Conservation (phyloP, 495 filamentous ascomycete species). For the Articulospora tetracladia region DNA sequence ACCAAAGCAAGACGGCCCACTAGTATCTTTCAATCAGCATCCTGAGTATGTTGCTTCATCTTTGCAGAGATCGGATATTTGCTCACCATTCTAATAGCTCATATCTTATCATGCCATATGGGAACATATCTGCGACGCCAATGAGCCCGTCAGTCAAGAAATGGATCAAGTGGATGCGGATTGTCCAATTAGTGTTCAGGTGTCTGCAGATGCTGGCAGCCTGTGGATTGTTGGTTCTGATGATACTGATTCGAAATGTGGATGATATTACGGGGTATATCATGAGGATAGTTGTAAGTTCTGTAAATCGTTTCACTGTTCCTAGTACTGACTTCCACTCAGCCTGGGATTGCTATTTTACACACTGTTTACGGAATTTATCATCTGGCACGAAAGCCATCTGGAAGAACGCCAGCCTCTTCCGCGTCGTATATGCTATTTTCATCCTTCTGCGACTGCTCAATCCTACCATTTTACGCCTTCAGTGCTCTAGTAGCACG, state of each 20-base stretch:
- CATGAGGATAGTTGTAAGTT: slow-evolving; percentile 68
- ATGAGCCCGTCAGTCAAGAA: slow-evolving; percentile 69
- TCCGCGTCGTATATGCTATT: slow-evolving; percentile 85
- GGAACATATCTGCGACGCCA: slow-evolving; percentile 46
- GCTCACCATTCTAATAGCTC: slow-evolving; percentile 19
- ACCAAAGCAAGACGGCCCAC: slow-evolving; percentile 65
- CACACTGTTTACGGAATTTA: slow-evolving; percentile 73
- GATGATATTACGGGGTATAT: slow-evolving; percentile 63
- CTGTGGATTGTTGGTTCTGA: slow-evolving; percentile 64
- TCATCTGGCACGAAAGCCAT: slow-evolving; percentile 65
- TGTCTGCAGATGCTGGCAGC: slow-evolving; percentile 61
- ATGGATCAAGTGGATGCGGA: slow-evolving; percentile 61
- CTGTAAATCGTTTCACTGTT: background rate
- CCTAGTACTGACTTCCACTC: slow-evolving; percentile 1
- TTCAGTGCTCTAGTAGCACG: slow-evolving; percentile 60
- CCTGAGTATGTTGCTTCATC: slow-evolving; percentile 60
- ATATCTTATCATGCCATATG: slow-evolving; percentile 45
- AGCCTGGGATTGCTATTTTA: slow-evolving; percentile 66
- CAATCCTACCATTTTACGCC: slow-evolving; percentile 71
- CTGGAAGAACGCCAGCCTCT: slow-evolving; percentile 65
- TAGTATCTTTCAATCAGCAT: slow-evolving; percentile 76
- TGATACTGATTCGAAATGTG: slow-evolving; percentile 69
- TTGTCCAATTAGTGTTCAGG: slow-evolving; percentile 62
- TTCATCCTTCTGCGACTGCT: slow-evolving; percentile 65
- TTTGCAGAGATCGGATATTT: background rate